A percentile compares a stretch with the other conserved stretches of the same genome.
phyloP scores from a whole-genome alignment of 2,329 filamentous ascomycete genomes.

The Fusarium incarnatum region DNA sequence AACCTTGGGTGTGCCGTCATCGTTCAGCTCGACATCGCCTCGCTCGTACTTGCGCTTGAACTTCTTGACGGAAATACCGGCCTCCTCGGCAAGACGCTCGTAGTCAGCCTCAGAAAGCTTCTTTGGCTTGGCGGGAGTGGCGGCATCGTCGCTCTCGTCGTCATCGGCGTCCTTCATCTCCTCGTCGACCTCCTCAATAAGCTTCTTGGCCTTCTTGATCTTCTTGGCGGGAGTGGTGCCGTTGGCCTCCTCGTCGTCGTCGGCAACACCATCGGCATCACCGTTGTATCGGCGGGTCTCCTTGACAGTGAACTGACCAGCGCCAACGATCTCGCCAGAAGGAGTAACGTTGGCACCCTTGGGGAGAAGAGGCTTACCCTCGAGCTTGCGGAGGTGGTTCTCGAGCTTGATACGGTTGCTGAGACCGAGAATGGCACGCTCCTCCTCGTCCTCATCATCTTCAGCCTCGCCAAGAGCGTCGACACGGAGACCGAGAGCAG shows the following conservation, averaged over 20 bases:
- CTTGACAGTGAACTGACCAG: constrained; percentile 90
- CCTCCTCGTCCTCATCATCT: constrained; percentile 85
- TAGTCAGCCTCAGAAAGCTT: constrained; percentile 68
- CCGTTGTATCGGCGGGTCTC: constrained; percentile 94
- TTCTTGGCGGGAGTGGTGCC: constrained; percentile 51
- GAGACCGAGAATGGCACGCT: constrained; percentile 84
- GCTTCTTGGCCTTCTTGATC: constrained; percentile 57
- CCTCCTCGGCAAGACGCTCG: constrained; percentile 70
- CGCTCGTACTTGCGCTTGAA: constrained; percentile 83
- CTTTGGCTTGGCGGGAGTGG: constrained; percentile 52
- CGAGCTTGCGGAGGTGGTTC: constrained; percentile 79
- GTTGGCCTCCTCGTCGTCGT: constrained; percentile 67
- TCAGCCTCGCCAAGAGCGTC: constrained; percentile 75
- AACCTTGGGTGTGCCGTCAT: constrained; percentile 73
- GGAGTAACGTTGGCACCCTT: constrained; percentile 81
- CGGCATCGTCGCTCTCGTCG: constrained; percentile 52
- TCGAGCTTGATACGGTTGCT: constrained; percentile 78
- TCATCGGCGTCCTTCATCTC: constrained; percentile 60
- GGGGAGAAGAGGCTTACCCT: constrained; percentile 88
- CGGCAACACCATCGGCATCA: constrained; percentile 87
- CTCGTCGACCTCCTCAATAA: constrained; percentile 56
- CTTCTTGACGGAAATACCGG: constrained; percentile 78
- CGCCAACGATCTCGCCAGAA: constrained; percentile 71
- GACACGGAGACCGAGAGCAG: constrained; percentile 90
- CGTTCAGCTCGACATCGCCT: constrained; percentile 76